phyloP scores from a whole-genome alignment of 164 flowering plant genomes.

The Stephania japonica region DNA sequence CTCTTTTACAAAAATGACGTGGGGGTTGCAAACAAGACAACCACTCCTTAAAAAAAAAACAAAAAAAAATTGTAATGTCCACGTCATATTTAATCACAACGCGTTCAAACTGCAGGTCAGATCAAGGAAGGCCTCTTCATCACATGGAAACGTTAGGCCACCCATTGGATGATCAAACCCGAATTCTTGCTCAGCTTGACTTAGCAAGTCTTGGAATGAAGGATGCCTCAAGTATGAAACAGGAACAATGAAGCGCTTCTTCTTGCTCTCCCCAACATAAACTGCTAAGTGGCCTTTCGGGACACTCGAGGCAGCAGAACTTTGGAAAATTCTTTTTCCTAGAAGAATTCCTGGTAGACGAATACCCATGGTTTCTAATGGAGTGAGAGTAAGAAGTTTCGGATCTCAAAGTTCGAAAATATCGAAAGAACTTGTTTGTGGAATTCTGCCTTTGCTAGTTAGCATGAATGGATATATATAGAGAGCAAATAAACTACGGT shows the following conservation, averaged over 20 bases:
- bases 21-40: not conserved
- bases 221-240: conserved; percentile 1
- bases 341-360: conserved; percentile 9
- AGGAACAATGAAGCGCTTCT: conserved; percentile 3
- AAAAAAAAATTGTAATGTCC: no score
- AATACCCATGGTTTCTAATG: conserved; percentile 15
- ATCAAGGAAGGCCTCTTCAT: not conserved
- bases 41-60: not conserved
- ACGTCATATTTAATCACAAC: no score
- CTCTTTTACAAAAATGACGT: not conserved
- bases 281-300: no score
- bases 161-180: conserved; percentile 11
- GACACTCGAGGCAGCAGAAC: not conserved
- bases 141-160: conserved; percentile 1
- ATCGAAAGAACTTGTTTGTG: not conserved
- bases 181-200: conserved; percentile 6
- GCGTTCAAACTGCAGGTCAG: not conserved
- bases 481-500: not conserved
- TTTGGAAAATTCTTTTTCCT: conserved; percentile 4
- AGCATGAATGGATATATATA: not conserved
- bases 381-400: not conserved
- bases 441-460: not conserved
- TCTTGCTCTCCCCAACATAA: not conserved
- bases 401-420: not conserved
- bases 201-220: conserved; percentile 7